These are phyloP conservation scores for Lachnellula hyalina DNA, from an alignment of 2,329 filamentous ascomycete species.

Conservation along the genomic window DNA sequence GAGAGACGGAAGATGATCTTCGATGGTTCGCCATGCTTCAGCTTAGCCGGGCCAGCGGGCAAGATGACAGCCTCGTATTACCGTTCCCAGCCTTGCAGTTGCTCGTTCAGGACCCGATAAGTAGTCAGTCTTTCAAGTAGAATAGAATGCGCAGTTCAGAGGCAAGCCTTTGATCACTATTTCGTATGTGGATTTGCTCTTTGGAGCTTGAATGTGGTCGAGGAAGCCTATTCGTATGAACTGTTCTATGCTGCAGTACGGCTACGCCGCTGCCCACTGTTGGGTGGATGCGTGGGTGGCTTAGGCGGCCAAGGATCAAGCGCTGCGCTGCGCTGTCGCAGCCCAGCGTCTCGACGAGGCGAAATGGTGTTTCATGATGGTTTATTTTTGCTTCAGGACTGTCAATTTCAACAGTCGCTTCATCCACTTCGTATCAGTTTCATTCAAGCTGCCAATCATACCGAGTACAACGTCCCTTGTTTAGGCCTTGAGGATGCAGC, in stretches of 20 bases:
- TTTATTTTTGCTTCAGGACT: conserved; percentile 4
- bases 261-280: conserved; percentile 6
- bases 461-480: neutral
- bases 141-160: too few species aligned
- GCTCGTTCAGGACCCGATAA: neutral
- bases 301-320: neutral
- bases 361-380: conserved; percentile 1
- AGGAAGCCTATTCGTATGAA: conserved; percentile 9
- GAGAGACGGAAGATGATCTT: conserved; percentile 16
- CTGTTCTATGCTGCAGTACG: neutral
- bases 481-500: too few species aligned
- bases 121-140: too few species aligned
- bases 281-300: conserved; percentile 1
- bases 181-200: neutral
- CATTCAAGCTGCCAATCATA: neutral
- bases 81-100: conserved; percentile 4
- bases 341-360: neutral
- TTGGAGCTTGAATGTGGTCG: conserved; percentile 1
- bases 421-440: neutral
- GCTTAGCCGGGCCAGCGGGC: neutral
- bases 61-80: conserved; percentile 3
- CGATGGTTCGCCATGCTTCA: conserved; percentile 17
- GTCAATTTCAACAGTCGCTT: neutral
- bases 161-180: too few species aligned
- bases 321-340: neutral